Percentiles rank a stretch among this genome's conserved stretches.
Conservation (phyloP, 2,329 filamentous ascomycete genomes). For the Fusarium cyanostomum region DNA sequence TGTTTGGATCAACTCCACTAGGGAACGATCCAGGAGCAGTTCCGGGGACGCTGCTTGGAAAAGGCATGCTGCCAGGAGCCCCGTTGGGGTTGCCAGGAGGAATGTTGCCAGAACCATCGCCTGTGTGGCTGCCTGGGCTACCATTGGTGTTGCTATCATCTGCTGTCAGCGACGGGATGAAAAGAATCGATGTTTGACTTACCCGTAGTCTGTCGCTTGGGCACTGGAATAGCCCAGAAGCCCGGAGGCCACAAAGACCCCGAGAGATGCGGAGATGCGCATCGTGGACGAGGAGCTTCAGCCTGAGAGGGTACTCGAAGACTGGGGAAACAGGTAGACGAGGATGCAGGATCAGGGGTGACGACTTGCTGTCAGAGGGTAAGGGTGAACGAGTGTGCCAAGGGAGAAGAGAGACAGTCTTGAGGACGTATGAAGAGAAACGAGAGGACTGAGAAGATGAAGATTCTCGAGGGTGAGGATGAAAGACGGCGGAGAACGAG, state of each 20-base stretch:
- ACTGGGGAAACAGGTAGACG: background rate
- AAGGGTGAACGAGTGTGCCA: constrained; percentile 19
- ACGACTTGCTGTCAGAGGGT: background rate
- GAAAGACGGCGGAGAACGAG: constrained; percentile 29
- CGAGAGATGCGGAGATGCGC: constrained; percentile 50
- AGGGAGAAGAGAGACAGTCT: constrained; percentile 12
- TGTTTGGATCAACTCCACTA: constrained; percentile 11
- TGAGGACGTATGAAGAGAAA: constrained; percentile 28
- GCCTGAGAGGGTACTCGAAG: background rate
- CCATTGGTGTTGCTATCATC: constrained; percentile 21
- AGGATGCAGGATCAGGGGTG: background rate
- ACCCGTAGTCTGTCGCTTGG: constrained; percentile 49
- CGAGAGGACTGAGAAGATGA: constrained; percentile 26
- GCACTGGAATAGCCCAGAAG: constrained; percentile 46
- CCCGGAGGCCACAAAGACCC: constrained; percentile 49
- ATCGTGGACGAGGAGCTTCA: constrained; percentile 45
- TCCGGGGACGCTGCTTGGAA: constrained; percentile 21
- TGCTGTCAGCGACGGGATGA: constrained; percentile 16
- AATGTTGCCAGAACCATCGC: constrained; percentile 17
- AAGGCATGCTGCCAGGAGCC: constrained; percentile 19
- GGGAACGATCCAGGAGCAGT: constrained; percentile 30
- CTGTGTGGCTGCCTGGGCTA: constrained; percentile 14
- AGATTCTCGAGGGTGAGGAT: constrained; percentile 18
- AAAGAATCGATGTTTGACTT: constrained; percentile 25
- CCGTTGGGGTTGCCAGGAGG: constrained; percentile 26